Evolutionary conservation across 768 basidiomycete genomes (phyloP).

Genomic region (Kwoniella newhampshirensis): DNA sequence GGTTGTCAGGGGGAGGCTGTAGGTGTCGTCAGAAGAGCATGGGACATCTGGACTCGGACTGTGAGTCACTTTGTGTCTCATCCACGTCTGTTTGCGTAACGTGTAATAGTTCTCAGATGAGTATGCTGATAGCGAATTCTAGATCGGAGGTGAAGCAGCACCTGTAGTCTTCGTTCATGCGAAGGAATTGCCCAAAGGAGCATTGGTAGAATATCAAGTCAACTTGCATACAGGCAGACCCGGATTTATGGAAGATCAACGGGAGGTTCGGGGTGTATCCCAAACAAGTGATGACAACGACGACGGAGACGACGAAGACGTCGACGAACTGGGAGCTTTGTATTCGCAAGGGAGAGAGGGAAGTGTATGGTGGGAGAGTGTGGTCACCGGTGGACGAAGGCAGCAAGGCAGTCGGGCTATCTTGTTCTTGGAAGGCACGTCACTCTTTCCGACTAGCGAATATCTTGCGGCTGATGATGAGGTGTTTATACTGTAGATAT

Average conservation of each 20-base stretch:
- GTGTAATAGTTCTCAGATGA: neutral
- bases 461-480: neutral
- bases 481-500: neutral
- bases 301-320: slow-evolving; percentile 35
- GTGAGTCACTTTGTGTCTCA: slow-evolving; percentile 11
- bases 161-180: slow-evolving; percentile 52
- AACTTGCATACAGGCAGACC: slow-evolving; percentile 50
- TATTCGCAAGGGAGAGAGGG: slow-evolving; percentile 5
- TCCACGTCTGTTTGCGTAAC: neutral
- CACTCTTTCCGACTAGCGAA: neutral
- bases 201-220: slow-evolving; percentile 56
- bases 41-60: slow-evolving; percentile 41
- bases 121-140: neutral
- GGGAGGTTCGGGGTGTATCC: neutral
- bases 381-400: slow-evolving; percentile 7
- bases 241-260: neutral
- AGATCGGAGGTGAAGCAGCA: slow-evolving; percentile 29
- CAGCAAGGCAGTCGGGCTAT: slow-evolving; percentile 20
- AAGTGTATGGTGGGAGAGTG: slow-evolving; percentile 27
- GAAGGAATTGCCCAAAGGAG: slow-evolving; percentile 50
- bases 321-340: slow-evolving; percentile 25
- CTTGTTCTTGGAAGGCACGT: slow-evolving; percentile 22
- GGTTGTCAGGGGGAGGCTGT: slow-evolving; percentile 23
- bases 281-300: slow-evolving; percentile 6
- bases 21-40: slow-evolving; percentile 24